Base-by-base conservation (phyloP, 768 basidiomycete species). In the Pleurotus citrinopileatus region DNA sequence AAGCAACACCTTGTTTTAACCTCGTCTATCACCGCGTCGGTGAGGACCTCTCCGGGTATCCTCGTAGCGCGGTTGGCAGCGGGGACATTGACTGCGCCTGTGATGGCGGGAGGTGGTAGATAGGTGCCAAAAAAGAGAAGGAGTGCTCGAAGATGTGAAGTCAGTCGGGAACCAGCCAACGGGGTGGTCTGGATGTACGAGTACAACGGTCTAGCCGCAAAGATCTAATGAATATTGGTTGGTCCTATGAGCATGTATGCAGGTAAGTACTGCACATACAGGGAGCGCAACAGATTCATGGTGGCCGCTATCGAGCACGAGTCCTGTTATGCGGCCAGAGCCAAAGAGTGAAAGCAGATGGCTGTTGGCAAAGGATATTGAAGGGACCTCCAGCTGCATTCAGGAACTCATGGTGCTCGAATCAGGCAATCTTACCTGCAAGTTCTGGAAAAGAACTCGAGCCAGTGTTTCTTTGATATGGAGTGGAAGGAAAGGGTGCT, bases 221-320 rank as follows among this genome's bases (percentile, higher is more conserved):
- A 96, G 60, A 98, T 91, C 96, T 98, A 62, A 23, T 8, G 42
- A n/a, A 50, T 32, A n/a, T n/a, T n/a, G n/a, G 27, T 28, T 25
- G 27, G 4, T 37, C 17, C 34, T 37, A 34, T 12, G 8, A 34
- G n/a, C 7, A 25, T 15, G 34, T 17, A 10, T 9, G 13, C n/a
- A 36, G 12, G 22, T 20, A 10, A 44, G 43, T n/a, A 42, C 10
- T 4, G 20, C 7, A 71, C 89, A 52, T 61, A 96, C 96, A 0
- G 97, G 94, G 19, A 98, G 76, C 3, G 84, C 84, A 3, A 86
- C 87, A 0, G 94, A 91, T 67, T 98, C 97, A 3, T 96, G 77
- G 66, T 96, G 87, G 1, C 97, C 97, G 59, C 86, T 87, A 64
- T 99, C 97, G 2, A 98, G 72, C 1, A 98, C 96, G 12, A 99